These are phyloP conservation scores for Thermochaetoides thermophila DNA, from an alignment of 495 filamentous ascomycete species.

Conservation along the genomic window DNA sequence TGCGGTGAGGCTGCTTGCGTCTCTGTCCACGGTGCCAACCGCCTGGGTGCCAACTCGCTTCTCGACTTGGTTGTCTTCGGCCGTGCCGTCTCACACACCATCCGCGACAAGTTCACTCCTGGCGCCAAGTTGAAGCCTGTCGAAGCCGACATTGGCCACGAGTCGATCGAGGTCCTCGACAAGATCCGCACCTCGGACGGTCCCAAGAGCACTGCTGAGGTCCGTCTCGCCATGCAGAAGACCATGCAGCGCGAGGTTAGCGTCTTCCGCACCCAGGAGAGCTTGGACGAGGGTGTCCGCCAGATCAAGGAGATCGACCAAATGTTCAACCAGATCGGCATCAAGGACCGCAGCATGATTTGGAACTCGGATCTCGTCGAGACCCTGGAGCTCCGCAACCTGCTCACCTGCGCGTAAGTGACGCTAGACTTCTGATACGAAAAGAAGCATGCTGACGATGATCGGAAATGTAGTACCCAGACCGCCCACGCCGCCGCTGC, in stretches of 20 bases:
- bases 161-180: conserved; percentile 77
- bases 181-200: conserved; percentile 67
- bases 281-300: conserved; percentile 66
- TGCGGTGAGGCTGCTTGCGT: conserved; percentile 96
- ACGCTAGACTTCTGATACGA: not conserved
- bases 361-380: conserved; percentile 97
- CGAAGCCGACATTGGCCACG: conserved; percentile 68
- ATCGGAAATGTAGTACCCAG: conserved; percentile 41
- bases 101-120: conserved; percentile 76
- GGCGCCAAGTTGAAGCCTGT: conserved; percentile 62
- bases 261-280: conserved; percentile 93
- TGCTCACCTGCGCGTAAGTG: conserved; percentile 85
- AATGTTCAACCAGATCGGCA: conserved; percentile 66
- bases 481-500: conserved; percentile 74
- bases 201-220: conserved; percentile 70
- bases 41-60: conserved; percentile 93
- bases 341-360: conserved; percentile 98
- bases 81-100: conserved; percentile 87
- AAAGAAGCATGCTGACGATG: not conserved
- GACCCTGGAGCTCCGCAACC: conserved; percentile 82
- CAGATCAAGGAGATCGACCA: conserved; percentile 70
- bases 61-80: conserved; percentile 95
- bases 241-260: conserved; percentile 93
- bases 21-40: conserved; percentile 94
- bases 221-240: conserved; percentile 91